Percentiles rank a stretch among this genome's conserved stretches.
Evolutionary conservation across 176 grass and related monocot species (phyloP).

Genomic region (Cymbopogon citratus): DNA sequence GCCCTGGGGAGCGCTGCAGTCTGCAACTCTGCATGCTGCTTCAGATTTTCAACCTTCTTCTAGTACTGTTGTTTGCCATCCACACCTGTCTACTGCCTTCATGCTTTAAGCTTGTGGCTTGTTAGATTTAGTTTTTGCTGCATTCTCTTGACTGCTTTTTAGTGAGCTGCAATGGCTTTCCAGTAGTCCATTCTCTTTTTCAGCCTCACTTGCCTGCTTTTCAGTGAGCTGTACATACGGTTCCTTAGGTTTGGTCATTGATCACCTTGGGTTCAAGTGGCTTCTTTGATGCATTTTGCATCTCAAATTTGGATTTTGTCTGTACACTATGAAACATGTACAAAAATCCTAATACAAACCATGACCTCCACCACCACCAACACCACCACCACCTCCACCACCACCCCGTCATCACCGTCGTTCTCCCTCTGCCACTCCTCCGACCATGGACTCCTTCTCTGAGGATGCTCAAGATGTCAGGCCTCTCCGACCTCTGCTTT

Average conservation of each 20-base stretch:
- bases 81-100: not conserved
- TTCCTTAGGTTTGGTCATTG: conserved; percentile 26
- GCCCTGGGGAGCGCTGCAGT: no score
- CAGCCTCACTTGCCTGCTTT: conserved; percentile 11
- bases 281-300: conserved; percentile 30
- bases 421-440: no score
- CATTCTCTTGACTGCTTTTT: conserved; percentile 13
- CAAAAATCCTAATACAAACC: no score
- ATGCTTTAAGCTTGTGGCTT: not conserved
- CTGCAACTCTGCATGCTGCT: not conserved
- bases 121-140: not conserved
- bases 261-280: not conserved
- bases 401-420: no score
- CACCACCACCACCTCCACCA: no score
- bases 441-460: no score
- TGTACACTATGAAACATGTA: no score
- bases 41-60: conserved; percentile 40
- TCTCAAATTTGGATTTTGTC: conserved; percentile 10
- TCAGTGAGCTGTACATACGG: conserved; percentile 1
- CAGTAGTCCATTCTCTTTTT: conserved; percentile 29
- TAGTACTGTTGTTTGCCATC: conserved; percentile 39
- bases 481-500: no score
- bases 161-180: not conserved
- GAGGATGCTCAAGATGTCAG: no score
- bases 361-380: no score